These are phyloP conservation scores for Wickerhamiella domercqiae DNA, from an alignment of 805 yeast species.

Conservation along the genomic window DNA sequence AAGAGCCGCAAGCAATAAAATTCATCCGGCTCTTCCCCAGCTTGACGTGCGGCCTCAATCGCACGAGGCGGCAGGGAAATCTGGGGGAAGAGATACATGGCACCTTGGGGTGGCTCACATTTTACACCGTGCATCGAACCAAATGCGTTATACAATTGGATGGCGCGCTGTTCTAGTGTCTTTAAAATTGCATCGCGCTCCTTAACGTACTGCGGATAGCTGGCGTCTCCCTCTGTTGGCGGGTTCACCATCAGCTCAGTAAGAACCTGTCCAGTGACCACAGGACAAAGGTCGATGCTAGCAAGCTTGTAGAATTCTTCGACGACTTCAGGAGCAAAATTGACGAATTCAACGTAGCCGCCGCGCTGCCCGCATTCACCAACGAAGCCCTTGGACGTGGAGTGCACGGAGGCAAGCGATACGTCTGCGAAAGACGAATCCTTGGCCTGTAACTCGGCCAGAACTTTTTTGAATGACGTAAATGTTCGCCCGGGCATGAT, in stretches of 20 bases:
- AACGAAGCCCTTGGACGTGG: slow-evolving; percentile 93
- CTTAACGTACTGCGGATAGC: slow-evolving; percentile 46
- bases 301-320: slow-evolving; percentile 71
- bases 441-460: slow-evolving; percentile 42
- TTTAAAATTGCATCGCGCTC: slow-evolving; percentile 52
- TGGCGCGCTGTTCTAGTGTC: slow-evolving; percentile 50
- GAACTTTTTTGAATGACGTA: slow-evolving; percentile 67
- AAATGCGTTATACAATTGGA: slow-evolving; percentile 53
- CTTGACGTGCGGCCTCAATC: slow-evolving; percentile 40
- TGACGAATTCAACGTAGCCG: slow-evolving; percentile 90
- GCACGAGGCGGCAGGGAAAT: slow-evolving; percentile 52
- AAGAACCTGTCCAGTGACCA: slow-evolving; percentile 85
- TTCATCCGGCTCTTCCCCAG: slow-evolving; percentile 59
- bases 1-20: slow-evolving; percentile 73
- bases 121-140: slow-evolving; percentile 60
- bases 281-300: slow-evolving; percentile 84
- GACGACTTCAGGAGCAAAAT: slow-evolving; percentile 55
- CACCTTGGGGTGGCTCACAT: slow-evolving; percentile 89
- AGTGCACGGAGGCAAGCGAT: slow-evolving; percentile 84
- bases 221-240: slow-evolving; percentile 62
- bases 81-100: slow-evolving; percentile 91
- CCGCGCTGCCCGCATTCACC: slow-evolving; percentile 99
- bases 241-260: slow-evolving; percentile 91
- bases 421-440: slow-evolving; percentile 46
- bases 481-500: slow-evolving; percentile 54